Evolutionary conservation across 2,329 filamentous ascomycete genomes (phyloP), one percentile per base, ranked within the genome.

Genomic region (Chaetomium globosum): DNA sequence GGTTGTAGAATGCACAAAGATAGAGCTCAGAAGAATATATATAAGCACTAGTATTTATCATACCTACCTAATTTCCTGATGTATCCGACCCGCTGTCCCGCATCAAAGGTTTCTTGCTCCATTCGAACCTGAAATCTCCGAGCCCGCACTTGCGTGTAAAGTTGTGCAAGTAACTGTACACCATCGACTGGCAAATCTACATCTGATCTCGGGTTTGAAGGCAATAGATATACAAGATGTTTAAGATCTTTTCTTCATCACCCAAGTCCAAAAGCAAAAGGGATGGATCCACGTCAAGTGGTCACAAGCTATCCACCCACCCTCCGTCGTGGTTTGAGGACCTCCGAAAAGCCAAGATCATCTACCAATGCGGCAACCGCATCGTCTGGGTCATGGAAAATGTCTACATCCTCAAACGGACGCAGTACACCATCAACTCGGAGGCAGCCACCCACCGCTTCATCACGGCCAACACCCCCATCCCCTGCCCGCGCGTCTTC

Each of bases 401-500:
- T 12, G 33, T 46, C 4, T 57, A 13, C 46, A 61, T 65, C 48
- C 46, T 65, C 31, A 65, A 65, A 53, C 56, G 51, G 19, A 46
- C 26, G n/a, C 21, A 2, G 6, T 10, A 19, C 23, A n/a, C 23
- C 23, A 6, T 16, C 63, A 57, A 65, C 58, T 46, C 53, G 5
- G 63, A 65, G 30, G 58, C 30, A 1, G 43, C 31, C 4, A 65
- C 63, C 9, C 63, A 65, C 58, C 2, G n/a, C 2, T 65, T 61
- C 43, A 5, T 65, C 43, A 13, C 21, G n/a, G n/a, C 19, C 4
- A 26, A 31, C 23, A 59, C 64, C 19, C 19, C n/a, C 5, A n/a
- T 67, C 51, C 65, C 65, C 7, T 51, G 49, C 28, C 65, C 65
- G 13, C 9, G 6, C 9, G 39, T 63, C 13, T 55, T 60, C 54